Evolutionary conservation across 208 protist species (phyloP).

Genomic region (Leishmania major): DNA sequence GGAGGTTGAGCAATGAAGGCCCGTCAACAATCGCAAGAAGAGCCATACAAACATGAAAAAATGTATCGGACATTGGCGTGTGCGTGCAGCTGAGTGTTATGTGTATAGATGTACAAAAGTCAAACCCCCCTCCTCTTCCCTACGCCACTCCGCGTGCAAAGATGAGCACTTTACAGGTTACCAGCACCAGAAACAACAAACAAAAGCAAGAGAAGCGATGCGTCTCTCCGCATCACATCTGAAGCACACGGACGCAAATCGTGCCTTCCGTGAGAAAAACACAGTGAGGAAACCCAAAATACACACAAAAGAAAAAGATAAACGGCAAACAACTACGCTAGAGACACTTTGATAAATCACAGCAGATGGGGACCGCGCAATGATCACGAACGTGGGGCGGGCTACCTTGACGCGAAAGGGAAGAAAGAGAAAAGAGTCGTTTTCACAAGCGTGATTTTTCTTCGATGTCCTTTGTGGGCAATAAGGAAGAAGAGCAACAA

Average conservation of each 20-base stretch:
- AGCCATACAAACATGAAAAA: neutral
- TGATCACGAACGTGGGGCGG: neutral
- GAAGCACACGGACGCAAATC: neutral
- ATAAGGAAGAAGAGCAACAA: neutral
- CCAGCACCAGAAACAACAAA: neutral
- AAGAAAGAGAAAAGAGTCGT: constrained; percentile 6
- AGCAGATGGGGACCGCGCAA: neutral
- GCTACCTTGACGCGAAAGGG: neutral
- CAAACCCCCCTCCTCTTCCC: neutral
- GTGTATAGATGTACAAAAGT: neutral
- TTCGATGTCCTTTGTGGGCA: neutral
- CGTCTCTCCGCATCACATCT: neutral
- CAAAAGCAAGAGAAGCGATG: constrained; percentile 14
- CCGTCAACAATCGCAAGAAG: constrained; percentile 1
- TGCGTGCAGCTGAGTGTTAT: constrained; percentile 5
- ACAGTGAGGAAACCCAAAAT: constrained; percentile 10
- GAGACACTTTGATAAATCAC: neutral
- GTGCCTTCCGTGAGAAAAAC: constrained; percentile 7
- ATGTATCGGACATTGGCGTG: neutral
- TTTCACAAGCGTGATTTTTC: neutral
- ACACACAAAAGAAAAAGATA: constrained; percentile 4
- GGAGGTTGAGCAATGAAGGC: neutral
- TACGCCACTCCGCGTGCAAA: neutral
- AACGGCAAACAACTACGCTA: neutral
- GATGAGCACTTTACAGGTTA: neutral